Evolutionary conservation across 371 early-diverging fungal species (phyloP).

Genomic region (Chytridium lagenaria): DNA sequence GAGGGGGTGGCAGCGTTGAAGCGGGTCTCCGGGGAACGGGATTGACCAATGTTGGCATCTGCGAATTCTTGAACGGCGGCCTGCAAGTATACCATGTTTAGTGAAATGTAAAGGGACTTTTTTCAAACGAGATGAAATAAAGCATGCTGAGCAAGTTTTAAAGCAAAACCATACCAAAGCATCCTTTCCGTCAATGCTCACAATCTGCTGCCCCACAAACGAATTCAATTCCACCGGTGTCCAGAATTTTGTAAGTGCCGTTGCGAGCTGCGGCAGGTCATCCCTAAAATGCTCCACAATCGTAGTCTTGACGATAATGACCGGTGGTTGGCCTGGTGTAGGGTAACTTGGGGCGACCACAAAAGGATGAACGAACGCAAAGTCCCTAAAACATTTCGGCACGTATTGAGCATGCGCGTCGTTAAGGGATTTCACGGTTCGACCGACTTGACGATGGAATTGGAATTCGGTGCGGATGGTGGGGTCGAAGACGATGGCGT

Average conservation of each 20-base stretch:
- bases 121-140: too few species aligned
- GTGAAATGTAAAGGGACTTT: neutral
- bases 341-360: conserved; percentile 8
- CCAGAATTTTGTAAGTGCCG: conserved; percentile 2
- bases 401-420: conserved; percentile 27
- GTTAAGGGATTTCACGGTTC: conserved; percentile 6
- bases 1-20: conserved; percentile 26
- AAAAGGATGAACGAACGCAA: conserved; percentile 17
- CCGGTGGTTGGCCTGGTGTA: neutral
- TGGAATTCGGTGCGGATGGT: conserved; percentile 23
- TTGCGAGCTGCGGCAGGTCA: neutral
- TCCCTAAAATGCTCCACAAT: conserved; percentile 7
- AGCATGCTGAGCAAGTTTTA: too few species aligned
- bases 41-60: conserved; percentile 16
- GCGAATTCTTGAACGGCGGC: conserved; percentile 19
- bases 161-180: neutral
- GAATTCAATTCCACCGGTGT: neutral
- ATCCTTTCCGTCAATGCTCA: conserved; percentile 17
- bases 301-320: conserved; percentile 5
- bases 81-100: neutral
- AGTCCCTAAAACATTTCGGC: conserved; percentile 19
- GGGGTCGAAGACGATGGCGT: conserved; percentile 14
- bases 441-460: conserved; percentile 10
- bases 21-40: conserved; percentile 9
- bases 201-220: conserved; percentile 16